A percentile compares a stretch with the other conserved stretches of the same genome.
phyloP scores from a whole-genome alignment of 805 yeast species.

The Henningerozyma blattae region DNA sequence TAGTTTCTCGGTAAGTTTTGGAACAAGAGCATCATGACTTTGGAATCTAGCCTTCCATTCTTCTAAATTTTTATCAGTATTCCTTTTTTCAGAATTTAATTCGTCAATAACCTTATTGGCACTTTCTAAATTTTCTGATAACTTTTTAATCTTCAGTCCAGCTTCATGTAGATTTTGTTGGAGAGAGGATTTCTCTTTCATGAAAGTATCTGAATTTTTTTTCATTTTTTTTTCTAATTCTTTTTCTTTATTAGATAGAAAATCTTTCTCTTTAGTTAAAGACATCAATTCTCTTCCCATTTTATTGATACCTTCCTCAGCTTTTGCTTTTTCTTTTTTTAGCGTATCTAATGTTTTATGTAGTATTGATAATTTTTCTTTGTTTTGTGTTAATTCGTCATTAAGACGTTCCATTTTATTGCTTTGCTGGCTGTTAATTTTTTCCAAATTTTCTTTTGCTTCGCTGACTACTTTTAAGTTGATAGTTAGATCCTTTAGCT shows the following conservation, averaged over 20 bases:
- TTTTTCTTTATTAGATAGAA: constrained; percentile 32
- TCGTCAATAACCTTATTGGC: constrained; percentile 3
- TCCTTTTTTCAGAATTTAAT: constrained; percentile 14
- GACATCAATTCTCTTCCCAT: constrained; percentile 76
- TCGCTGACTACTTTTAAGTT: constrained; percentile 9
- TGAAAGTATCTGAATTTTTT: constrained; percentile 19
- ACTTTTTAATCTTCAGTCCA: constrained; percentile 7
- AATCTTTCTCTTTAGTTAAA: constrained; percentile 47
- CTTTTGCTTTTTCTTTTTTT: constrained; percentile 37
- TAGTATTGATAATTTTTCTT: constrained; percentile 13
- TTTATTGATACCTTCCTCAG: constrained; percentile 82
- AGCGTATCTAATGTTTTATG: constrained; percentile 18
- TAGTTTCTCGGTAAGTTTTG: constrained; percentile 34
- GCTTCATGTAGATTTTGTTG: constrained; percentile 11
- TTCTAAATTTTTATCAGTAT: constrained; percentile 14
- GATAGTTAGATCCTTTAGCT: constrained; percentile 2
- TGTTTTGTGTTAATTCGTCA: constrained; percentile 5
- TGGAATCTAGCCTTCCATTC: constrained; percentile 18
- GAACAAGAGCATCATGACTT: constrained; percentile 25
- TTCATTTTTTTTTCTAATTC: constrained; percentile 33
- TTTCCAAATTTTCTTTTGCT: constrained; percentile 13
- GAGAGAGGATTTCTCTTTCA: constrained; percentile 12
- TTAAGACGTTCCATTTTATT: constrained; percentile 24
- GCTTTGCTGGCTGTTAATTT: constrained; percentile 11
- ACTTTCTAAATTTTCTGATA: constrained; percentile 6